Percentiles rank a stretch among this genome's conserved stretches.
Evolutionary conservation across 2,329 filamentous ascomycete species (phyloP).

Genomic region (Aquanectria penicillioides): DNA sequence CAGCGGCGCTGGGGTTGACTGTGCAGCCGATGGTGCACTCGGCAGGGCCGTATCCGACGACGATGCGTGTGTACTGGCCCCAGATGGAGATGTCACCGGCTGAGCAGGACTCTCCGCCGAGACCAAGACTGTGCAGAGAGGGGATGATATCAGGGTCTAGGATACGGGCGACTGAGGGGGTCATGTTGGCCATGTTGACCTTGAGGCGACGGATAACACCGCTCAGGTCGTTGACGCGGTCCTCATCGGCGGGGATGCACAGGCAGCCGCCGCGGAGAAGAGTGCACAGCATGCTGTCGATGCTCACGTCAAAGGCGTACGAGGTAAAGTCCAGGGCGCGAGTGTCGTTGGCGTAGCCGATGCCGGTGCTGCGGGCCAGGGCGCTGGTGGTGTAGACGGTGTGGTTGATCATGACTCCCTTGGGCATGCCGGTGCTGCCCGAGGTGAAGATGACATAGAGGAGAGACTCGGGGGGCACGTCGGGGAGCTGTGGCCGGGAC

Average conservation of each 20-base stretch:
- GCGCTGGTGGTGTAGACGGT: slow-evolving; percentile 56
- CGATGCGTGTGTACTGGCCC: slow-evolving; percentile 56
- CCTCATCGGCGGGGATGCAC: slow-evolving; percentile 64
- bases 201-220: slow-evolving; percentile 55
- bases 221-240: slow-evolving; percentile 61
- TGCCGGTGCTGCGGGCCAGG: slow-evolving; percentile 40
- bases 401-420: slow-evolving; percentile 67
- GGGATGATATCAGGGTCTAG: slow-evolving; percentile 57
- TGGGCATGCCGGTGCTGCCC: slow-evolving; percentile 71
- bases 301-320: slow-evolving; percentile 64
- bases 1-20: slow-evolving; percentile 52
- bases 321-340: slow-evolving; percentile 59
- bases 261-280: slow-evolving; percentile 61
- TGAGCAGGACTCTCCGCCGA: slow-evolving; percentile 65
- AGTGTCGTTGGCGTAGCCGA: slow-evolving; percentile 53
- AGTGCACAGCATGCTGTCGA: slow-evolving; percentile 64
- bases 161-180: slow-evolving; percentile 60
- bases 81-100: slow-evolving; percentile 59
- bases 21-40: slow-evolving; percentile 65
- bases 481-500: slow-evolving; percentile 40
- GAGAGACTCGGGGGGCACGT: slow-evolving; percentile 54
- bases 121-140: slow-evolving; percentile 56
- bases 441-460: slow-evolving; percentile 72
- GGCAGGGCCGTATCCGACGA: slow-evolving; percentile 64
- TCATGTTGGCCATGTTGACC: slow-evolving; percentile 61